A percentile compares a stretch with the other conserved stretches of the same genome.
Evolutionary conservation across 805 yeast genomes (phyloP).

Genomic region (Nakazawaea peltata): DNA sequence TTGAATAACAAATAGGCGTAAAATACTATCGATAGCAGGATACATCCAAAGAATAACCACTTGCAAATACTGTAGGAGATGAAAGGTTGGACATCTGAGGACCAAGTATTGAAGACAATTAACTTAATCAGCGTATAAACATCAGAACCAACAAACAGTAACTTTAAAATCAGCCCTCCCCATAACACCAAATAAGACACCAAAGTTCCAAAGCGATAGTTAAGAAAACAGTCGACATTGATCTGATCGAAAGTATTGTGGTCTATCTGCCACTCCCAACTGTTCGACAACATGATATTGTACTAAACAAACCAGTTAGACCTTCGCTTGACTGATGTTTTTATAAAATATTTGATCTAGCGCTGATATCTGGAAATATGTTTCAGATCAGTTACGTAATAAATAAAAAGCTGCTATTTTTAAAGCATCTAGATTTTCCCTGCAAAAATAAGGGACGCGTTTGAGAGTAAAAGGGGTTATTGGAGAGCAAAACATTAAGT

Average conservation of each 20-base stretch:
- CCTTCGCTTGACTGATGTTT: too few relatives aligned
- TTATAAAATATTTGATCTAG: too few relatives aligned
- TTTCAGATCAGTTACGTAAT: too few relatives aligned
- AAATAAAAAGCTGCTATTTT: too few relatives aligned
- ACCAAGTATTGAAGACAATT: slow-evolving; percentile 67
- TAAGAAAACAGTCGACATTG: slow-evolving; percentile 37
- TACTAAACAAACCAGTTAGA: too few relatives aligned
- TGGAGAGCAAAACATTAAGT: too few relatives aligned
- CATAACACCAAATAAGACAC: slow-evolving; percentile 31
- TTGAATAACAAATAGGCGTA: slow-evolving; percentile 47
- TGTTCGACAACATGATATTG: too few relatives aligned
- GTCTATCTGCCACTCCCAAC: slow-evolving; percentile 26
- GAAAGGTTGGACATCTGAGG: slow-evolving; percentile 38
- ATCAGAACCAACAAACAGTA: slow-evolving; percentile 56
- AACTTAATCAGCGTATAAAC: slow-evolving; percentile 72
- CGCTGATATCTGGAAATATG: too few relatives aligned
- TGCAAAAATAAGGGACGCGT: too few relatives aligned
- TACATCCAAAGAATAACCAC: slow-evolving; percentile 80
- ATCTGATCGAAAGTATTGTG: slow-evolving; percentile 39
- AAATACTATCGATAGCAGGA: slow-evolving; percentile 57
- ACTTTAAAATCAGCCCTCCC: slow-evolving; percentile 32
- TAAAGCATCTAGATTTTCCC: too few relatives aligned
- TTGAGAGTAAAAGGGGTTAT: too few relatives aligned
- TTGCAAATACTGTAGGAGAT: slow-evolving; percentile 42
- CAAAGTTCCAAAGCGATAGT: slow-evolving; percentile 34